Percentiles rank a stretch among this genome's conserved stretches.
Conservation (phyloP, 2,329 filamentous ascomycete genomes). For the Xylariaceae sp. region DNA sequence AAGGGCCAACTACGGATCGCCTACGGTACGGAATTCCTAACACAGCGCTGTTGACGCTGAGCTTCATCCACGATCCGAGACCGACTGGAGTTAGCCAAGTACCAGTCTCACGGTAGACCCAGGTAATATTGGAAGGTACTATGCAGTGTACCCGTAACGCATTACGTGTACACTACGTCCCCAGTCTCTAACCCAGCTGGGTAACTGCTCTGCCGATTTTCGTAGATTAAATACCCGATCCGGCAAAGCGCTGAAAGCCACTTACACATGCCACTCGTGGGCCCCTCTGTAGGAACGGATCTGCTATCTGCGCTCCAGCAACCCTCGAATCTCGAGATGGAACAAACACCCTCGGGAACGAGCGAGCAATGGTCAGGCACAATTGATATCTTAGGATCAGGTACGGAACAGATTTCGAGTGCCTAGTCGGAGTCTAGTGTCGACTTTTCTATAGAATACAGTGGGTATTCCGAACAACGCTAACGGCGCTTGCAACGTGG, state of each 20-base stretch:
- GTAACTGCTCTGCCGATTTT: neutral
- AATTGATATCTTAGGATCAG: too few species aligned
- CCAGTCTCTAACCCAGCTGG: neutral
- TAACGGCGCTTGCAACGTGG: neutral
- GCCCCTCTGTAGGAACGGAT: neutral
- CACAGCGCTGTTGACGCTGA: too few species aligned
- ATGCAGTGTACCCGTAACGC: neutral
- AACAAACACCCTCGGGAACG: neutral
- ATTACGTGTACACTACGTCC: neutral
- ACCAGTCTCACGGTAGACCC: too few species aligned
- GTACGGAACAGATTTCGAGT: too few species aligned
- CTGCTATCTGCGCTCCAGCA: neutral
- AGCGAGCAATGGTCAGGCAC: too few species aligned
- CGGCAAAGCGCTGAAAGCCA: slow-evolving; percentile 6
- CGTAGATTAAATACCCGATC: slow-evolving; percentile 5
- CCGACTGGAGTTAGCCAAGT: too few species aligned
- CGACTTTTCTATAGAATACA: too few species aligned
- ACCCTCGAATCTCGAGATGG: neutral
- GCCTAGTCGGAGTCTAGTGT: too few species aligned
- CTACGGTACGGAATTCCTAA: too few species aligned
- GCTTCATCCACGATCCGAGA: too few species aligned
- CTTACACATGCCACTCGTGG: neutral
- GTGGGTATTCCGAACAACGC: too few species aligned
- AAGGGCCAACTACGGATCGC: too few species aligned
- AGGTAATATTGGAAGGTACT: neutral